phyloP scores from a whole-genome alignment of 164 flowering plant species.

The Magnolia changhungtana region DNA sequence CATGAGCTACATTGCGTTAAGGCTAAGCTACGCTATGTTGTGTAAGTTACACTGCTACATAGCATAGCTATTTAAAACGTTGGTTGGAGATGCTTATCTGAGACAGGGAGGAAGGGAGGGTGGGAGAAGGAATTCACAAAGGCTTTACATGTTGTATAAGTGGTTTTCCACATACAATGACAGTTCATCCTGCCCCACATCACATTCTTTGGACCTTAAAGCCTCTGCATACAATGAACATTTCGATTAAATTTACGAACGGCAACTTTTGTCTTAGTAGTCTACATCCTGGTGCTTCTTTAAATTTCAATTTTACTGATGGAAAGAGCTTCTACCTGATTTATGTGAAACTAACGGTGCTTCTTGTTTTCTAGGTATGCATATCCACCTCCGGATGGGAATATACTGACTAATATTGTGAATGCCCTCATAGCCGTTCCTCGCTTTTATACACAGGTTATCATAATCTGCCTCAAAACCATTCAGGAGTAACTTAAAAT shows the following conservation, averaged over 20 bases:
- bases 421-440: conserved; percentile 99
- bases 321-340: not conserved
- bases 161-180: too few relatives aligned
- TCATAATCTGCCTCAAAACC: conserved; percentile 3
- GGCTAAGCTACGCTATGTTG: too few relatives aligned
- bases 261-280: not conserved
- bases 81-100: too few relatives aligned
- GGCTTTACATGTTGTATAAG: too few relatives aligned
- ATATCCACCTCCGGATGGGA: conserved; percentile 94
- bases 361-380: conserved; percentile 65
- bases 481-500: not conserved
- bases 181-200: too few relatives aligned
- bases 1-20: too few relatives aligned
- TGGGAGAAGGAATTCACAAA: too few relatives aligned
- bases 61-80: too few relatives aligned
- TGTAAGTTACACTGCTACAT: too few relatives aligned
- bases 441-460: conserved; percentile 91
- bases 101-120: too few relatives aligned
- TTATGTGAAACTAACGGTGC: not conserved
- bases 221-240: too few relatives aligned
- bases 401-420: conserved; percentile 88
- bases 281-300: not conserved
- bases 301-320: not conserved
- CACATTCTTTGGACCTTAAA: too few relatives aligned
- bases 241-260: not conserved